phyloP scores from a whole-genome alignment of 805 yeast genomes.

The Yamadazyma nakazawae region DNA sequence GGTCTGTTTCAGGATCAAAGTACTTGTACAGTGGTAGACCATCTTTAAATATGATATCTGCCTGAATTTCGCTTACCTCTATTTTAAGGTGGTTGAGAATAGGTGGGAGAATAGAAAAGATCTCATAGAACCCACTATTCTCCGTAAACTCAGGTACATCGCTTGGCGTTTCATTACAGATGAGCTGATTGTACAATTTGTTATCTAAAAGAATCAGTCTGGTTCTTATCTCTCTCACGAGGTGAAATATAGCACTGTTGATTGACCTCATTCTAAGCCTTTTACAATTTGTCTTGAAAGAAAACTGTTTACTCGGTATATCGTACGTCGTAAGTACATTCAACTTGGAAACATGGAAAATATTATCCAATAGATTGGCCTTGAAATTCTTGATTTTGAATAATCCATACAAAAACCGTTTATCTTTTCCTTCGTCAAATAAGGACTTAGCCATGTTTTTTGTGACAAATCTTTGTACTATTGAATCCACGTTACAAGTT shows the following conservation, averaged over 20 bases:
- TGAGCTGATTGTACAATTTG: constrained; percentile 18
- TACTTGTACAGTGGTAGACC: constrained; percentile 33
- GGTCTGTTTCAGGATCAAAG: constrained; percentile 19
- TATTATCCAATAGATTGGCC: constrained; percentile 31
- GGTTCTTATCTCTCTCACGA: constrained; percentile 31
- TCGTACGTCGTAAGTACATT: constrained; percentile 26
- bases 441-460: constrained; percentile 10
- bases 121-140: constrained; percentile 17
- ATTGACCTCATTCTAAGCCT: constrained; percentile 29
- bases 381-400: constrained; percentile 30
- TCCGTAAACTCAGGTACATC: background rate
- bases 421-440: background rate
- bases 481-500: constrained; percentile 19
- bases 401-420: constrained; percentile 19
- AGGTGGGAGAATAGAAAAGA: constrained; percentile 31
- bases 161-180: background rate
- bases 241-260: constrained; percentile 34
- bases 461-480: constrained; percentile 27
- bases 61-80: constrained; percentile 24
- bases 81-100: constrained; percentile 25
- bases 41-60: constrained; percentile 39
- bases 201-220: constrained; percentile 24
- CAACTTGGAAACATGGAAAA: constrained; percentile 23
- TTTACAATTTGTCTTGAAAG: constrained; percentile 25
- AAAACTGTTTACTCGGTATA: constrained; percentile 18